Conservation (phyloP, 495 filamentous ascomycete genomes). For the Eremomyces bilateralis region DNA sequence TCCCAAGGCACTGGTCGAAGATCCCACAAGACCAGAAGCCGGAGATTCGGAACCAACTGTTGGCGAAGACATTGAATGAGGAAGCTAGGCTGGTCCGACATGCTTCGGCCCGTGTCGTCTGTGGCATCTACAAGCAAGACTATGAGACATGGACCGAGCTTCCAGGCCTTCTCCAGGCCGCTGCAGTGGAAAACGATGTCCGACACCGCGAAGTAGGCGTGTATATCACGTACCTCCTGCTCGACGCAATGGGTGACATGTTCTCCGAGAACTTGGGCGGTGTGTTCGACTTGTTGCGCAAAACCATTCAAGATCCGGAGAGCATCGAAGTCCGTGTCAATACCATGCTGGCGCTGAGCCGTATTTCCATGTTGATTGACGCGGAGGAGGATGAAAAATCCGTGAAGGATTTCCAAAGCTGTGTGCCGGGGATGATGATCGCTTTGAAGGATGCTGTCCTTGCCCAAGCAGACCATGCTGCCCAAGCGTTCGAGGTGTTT, state of each 20-base stretch:
- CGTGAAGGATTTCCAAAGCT: slow-evolving; percentile 47
- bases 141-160: slow-evolving; percentile 73
- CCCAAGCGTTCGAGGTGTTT: slow-evolving; percentile 90
- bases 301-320: slow-evolving; percentile 76
- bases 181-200: slow-evolving; percentile 45
- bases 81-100: slow-evolving; percentile 53
- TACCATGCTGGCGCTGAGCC: slow-evolving; percentile 79
- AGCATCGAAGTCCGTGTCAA: slow-evolving; percentile 84
- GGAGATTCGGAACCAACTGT: slow-evolving; percentile 55
- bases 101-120: slow-evolving; percentile 69
- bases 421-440: slow-evolving; percentile 71
- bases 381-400: slow-evolving; percentile 58
- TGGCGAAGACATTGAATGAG: slow-evolving; percentile 64
- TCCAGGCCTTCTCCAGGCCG: slow-evolving; percentile 48
- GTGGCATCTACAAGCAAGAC: slow-evolving; percentile 68
- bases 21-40: slow-evolving; percentile 44
- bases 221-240: slow-evolving; percentile 77
- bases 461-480: slow-evolving; percentile 55
- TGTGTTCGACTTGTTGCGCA: slow-evolving; percentile 64
- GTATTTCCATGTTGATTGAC: slow-evolving; percentile 70
- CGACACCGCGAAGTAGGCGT: slow-evolving; percentile 72
- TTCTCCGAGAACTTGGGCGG: slow-evolving; percentile 56
- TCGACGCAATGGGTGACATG: slow-evolving; percentile 62
- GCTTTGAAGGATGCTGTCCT: slow-evolving; percentile 69
- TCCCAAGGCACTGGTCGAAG: slow-evolving; percentile 65